Evolutionary conservation across 768 basidiomycete species (phyloP).

Genomic region (Tylopilus rubrobrunneus): DNA sequence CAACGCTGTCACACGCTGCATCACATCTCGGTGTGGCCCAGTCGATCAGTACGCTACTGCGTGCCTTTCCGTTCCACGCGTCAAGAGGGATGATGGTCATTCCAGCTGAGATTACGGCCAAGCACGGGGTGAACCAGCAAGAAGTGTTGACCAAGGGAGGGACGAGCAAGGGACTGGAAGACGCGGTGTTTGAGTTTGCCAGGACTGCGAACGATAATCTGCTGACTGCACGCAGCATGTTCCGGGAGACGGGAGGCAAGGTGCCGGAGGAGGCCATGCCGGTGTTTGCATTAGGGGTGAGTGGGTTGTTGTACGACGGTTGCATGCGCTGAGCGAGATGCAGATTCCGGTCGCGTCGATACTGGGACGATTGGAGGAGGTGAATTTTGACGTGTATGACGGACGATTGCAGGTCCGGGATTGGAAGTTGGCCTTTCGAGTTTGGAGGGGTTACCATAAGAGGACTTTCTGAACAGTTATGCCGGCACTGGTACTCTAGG

Average conservation of each 20-base stretch:
- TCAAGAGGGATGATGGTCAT: slow-evolving; percentile 68
- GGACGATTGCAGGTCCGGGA: slow-evolving; percentile 59
- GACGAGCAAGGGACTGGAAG: slow-evolving; percentile 57
- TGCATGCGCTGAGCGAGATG: neutral
- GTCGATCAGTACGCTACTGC: slow-evolving; percentile 65
- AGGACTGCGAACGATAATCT: slow-evolving; percentile 78
- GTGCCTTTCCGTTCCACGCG: slow-evolving; percentile 75
- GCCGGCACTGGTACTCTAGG: slow-evolving; percentile 30
- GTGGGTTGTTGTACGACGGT: slow-evolving; percentile 27
- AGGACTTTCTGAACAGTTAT: slow-evolving; percentile 31
- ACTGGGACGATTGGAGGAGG: slow-evolving; percentile 62
- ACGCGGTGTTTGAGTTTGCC: slow-evolving; percentile 83
- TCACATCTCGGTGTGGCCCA: slow-evolving; percentile 80
- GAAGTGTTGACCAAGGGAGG: slow-evolving; percentile 62
- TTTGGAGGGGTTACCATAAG: slow-evolving; percentile 54
- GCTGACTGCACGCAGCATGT: slow-evolving; percentile 67
- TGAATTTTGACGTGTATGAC: slow-evolving; percentile 70
- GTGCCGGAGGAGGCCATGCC: slow-evolving; percentile 62
- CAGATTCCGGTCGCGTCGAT: slow-evolving; percentile 69
- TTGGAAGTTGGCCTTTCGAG: slow-evolving; percentile 75
- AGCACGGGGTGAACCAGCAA: slow-evolving; percentile 74
- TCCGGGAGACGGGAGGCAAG: slow-evolving; percentile 48
- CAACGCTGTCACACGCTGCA: slow-evolving; percentile 66
- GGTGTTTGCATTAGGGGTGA: slow-evolving; percentile 67
- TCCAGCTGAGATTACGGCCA: slow-evolving; percentile 78